Evolutionary conservation across 306 rosid genomes (phyloP).

Genomic region (Amphicarpaea edgeworthii): DNA sequence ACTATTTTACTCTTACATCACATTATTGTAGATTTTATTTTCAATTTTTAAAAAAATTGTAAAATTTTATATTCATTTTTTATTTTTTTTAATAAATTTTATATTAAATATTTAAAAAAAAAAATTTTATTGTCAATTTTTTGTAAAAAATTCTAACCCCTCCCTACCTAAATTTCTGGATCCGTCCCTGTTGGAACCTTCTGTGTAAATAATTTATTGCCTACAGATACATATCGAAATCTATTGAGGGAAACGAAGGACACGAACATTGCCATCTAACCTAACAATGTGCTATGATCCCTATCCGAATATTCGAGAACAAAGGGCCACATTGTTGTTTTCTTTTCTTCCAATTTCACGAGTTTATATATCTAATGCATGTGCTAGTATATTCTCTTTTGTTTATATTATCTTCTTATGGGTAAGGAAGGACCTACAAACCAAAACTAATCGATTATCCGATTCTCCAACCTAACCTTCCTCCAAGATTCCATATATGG

Average conservation of each 20-base stretch:
- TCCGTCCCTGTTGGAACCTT: slow-evolving; percentile 45
- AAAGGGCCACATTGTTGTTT: slow-evolving; percentile 34
- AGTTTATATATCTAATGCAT: slow-evolving; percentile 33
- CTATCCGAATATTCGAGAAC: slow-evolving; percentile 58
- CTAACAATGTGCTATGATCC: slow-evolving; percentile 42
- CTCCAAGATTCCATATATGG: slow-evolving; percentile 49
- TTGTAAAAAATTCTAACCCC: too few species aligned
- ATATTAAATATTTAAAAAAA: too few species aligned
- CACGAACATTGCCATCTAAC: slow-evolving; percentile 16
- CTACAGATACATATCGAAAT: neutral
- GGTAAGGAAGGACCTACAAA: slow-evolving; percentile 37
- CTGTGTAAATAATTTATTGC: slow-evolving; percentile 14
- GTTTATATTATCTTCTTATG: slow-evolving; percentile 54
- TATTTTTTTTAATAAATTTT: too few species aligned
- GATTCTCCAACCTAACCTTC: slow-evolving; percentile 53
- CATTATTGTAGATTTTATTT: too few species aligned
- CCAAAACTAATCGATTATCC: slow-evolving; percentile 33
- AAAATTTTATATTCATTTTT: too few species aligned
- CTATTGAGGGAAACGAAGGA: slow-evolving; percentile 24
- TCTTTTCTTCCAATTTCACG: neutral
- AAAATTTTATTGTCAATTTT: too few species aligned
- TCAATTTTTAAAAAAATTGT: too few species aligned
- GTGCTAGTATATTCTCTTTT: slow-evolving; percentile 63
- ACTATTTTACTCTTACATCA: too few species aligned
- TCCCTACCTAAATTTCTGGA: too few species aligned